Conservation (phyloP, 345 rosid genomes). For the Cardiospermum halicacabum region DNA sequence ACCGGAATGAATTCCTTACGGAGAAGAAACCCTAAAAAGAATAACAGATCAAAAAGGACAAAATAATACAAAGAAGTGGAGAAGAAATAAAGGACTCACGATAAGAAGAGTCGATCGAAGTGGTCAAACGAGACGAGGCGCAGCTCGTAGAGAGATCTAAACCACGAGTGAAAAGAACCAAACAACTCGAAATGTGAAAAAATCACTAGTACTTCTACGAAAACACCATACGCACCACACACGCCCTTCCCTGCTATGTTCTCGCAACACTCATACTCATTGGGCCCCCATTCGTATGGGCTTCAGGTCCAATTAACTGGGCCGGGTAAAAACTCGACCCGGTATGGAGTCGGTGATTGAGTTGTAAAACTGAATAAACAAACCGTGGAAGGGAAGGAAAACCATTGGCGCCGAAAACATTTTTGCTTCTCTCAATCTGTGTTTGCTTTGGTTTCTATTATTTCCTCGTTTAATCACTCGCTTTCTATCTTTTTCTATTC, state of each 20-base stretch:
- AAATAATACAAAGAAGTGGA: neutral
- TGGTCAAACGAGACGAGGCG: conserved; percentile 8
- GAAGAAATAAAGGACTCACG: conserved; percentile 9
- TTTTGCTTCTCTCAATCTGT: conserved; percentile 9
- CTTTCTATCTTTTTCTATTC: neutral
- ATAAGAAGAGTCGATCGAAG: conserved; percentile 1
- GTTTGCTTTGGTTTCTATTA: conserved; percentile 10
- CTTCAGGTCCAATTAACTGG: no score
- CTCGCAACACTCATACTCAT: neutral
- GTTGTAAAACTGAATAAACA: no score
- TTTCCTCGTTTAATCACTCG: conserved; percentile 5
- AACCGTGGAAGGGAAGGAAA: conserved; percentile 11
- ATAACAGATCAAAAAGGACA: neutral
- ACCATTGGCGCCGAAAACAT: conserved; percentile 61
- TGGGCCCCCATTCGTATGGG: neutral
- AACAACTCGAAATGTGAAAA: neutral
- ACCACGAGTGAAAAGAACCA: neutral
- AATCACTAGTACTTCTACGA: neutral
- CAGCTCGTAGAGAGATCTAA: conserved; percentile 8
- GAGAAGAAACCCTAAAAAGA: neutral
- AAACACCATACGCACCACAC: neutral
- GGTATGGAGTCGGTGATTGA: no score
- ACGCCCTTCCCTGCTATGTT: neutral
- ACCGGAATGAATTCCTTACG: neutral
- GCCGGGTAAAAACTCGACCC: no score